Evolutionary conservation across 495 filamentous ascomycete species (phyloP).

Genomic region (Cudoniella acicularis): DNA sequence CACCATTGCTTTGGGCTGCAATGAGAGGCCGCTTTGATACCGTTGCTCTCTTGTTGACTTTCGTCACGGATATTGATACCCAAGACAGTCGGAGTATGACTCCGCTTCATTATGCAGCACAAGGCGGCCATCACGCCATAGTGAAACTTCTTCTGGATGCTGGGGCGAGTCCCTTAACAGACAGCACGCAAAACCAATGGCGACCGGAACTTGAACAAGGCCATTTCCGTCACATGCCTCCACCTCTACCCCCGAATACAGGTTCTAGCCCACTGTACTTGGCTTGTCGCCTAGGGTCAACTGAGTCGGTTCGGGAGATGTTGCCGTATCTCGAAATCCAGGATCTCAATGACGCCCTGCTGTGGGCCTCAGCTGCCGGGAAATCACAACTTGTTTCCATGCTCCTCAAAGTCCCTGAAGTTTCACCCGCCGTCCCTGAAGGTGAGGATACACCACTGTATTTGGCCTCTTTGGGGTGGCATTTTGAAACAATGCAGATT

Average conservation of each 20-base stretch:
- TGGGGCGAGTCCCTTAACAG: conserved; percentile 21
- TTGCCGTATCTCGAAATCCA: conserved; percentile 19
- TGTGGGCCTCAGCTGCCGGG: conserved; percentile 21
- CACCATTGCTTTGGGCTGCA: conserved; percentile 25
- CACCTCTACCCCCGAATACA: background rate
- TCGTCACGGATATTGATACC: conserved; percentile 17
- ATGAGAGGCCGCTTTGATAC: conserved; percentile 17
- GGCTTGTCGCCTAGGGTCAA: conserved; percentile 23
- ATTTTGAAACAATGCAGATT: conserved; percentile 3
- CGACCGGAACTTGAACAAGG: background rate
- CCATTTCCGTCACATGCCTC: background rate
- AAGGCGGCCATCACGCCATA: background rate
- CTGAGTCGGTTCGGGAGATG: conserved; percentile 25
- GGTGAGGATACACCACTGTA: conserved; percentile 26
- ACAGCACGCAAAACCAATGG: conserved; percentile 18
- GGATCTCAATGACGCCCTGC: conserved; percentile 15
- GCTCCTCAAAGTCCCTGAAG: conserved; percentile 16
- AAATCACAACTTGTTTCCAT: conserved; percentile 15
- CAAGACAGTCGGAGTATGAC: conserved; percentile 16
- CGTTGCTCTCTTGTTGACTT: conserved; percentile 16
- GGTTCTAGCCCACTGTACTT: conserved; percentile 24
- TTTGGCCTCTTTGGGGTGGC: conserved; percentile 9
- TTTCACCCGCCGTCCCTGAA: background rate
- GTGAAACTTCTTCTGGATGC: conserved; percentile 22
- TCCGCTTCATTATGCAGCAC: conserved; percentile 28